Conservation (phyloP, 306 rosid genomes). For the Phaseolus lunatus region DNA sequence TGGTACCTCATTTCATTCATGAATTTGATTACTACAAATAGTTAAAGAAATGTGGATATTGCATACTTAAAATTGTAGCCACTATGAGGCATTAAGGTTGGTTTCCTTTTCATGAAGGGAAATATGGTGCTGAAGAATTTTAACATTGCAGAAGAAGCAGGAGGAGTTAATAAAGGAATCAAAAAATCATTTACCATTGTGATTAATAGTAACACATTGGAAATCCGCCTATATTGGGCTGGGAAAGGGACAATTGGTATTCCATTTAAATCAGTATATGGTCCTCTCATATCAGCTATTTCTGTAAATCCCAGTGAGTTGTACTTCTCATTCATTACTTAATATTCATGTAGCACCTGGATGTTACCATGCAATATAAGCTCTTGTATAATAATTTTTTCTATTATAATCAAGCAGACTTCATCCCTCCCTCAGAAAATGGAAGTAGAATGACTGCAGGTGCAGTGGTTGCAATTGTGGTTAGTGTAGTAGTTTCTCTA, state of each 20-base stretch:
- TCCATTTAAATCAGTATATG: conserved; percentile 58
- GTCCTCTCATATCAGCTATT: conserved; percentile 83
- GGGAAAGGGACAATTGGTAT: conserved; percentile 68
- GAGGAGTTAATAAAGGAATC: conserved; percentile 48
- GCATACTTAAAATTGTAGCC: not conserved
- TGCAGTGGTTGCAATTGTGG: conserved; percentile 55
- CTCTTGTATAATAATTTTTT: not conserved
- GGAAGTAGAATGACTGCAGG: conserved; percentile 46
- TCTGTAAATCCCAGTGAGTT: conserved; percentile 55
- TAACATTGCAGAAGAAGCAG: conserved; percentile 62
- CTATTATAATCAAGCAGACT: conserved; percentile 39
- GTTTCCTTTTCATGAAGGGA: conserved; percentile 50
- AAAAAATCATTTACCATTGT: not conserved
- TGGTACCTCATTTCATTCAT: no score
- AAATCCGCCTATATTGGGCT: conserved; percentile 68
- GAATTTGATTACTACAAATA: no score
- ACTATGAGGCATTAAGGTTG: not conserved
- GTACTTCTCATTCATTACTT: no score
- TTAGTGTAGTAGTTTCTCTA: conserved; percentile 41
- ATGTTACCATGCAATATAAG: no score
- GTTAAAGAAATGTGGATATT: no score
- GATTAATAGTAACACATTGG: conserved; percentile 53
- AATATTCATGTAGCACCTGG: no score
- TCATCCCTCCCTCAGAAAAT: conserved; percentile 37
- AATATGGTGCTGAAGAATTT: conserved; percentile 48